Percentiles rank a stretch among this genome's conserved stretches.
Evolutionary conservation across 2,329 filamentous ascomycete species (phyloP).

Genomic region (Rachicladosporium sp.): DNA sequence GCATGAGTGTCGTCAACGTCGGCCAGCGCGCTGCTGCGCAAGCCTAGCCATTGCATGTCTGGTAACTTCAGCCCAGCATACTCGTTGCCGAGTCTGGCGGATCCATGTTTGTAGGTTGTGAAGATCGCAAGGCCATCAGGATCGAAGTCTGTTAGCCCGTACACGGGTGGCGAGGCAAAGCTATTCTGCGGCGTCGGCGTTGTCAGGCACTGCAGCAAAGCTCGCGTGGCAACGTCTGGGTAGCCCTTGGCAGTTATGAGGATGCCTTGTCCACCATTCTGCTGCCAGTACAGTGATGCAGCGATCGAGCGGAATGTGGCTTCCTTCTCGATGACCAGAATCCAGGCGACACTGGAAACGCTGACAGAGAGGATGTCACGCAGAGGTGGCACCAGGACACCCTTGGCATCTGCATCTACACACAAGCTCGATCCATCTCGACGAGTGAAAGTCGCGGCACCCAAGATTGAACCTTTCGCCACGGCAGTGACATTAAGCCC

Average conservation of each 20-base stretch:
- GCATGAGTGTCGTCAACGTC: conserved; percentile 15
- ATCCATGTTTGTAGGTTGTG: conserved; percentile 60
- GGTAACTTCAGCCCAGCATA: conserved; percentile 36
- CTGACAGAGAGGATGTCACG: conserved; percentile 39
- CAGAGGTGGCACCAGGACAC: conserved; percentile 47
- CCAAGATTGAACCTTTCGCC: conserved; percentile 58
- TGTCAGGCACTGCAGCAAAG: conserved; percentile 48
- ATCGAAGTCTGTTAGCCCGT: conserved; percentile 61
- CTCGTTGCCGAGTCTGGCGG: conserved; percentile 50
- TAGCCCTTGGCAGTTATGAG: conserved; percentile 71
- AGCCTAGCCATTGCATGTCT: conserved; percentile 52
- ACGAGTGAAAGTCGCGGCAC: conserved; percentile 40
- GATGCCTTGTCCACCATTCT: conserved; percentile 43
- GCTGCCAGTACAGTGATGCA: conserved; percentile 43
- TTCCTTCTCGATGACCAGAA: conserved; percentile 72
- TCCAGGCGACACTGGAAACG: conserved; percentile 44
- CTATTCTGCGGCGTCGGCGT: conserved; percentile 33
- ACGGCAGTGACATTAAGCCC: conserved; percentile 62
- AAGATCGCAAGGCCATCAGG: conserved; percentile 65
- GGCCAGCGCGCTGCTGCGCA: conserved; percentile 28
- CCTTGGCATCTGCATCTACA: conserved; percentile 36
- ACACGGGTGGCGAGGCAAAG: conserved; percentile 37
- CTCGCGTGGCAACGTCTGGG: conserved; percentile 59
- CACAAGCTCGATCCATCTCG: conserved; percentile 32
- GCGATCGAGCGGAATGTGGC: conserved; percentile 63